Conservation (phyloP, 148 eudicot species). For the Camellia lanceoleosa region DNA sequence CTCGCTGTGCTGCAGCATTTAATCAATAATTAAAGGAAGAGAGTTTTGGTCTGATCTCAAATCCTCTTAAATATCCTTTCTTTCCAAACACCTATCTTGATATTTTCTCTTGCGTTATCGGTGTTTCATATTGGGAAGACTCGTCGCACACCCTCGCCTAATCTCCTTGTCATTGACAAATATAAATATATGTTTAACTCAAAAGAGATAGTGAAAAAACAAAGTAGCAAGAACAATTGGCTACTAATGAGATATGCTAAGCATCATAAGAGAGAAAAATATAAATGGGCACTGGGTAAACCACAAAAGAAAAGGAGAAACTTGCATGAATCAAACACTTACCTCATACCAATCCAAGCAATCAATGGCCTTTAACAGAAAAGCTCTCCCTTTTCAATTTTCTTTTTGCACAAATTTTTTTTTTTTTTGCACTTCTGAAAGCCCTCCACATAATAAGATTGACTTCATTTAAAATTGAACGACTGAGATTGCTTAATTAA, state of each 20-base stretch:
- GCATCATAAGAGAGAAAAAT: not conserved
- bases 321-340: constrained; percentile 21
- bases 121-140: no score
- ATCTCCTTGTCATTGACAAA: no score
- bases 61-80: no score
- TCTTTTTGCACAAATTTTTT: constrained; percentile 29
- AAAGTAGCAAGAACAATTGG: not conserved
- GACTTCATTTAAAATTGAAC: no score
- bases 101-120: no score
- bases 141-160: no score
- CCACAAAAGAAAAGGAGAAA: not conserved
- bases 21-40: no score
- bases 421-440: constrained; percentile 44
- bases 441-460: constrained; percentile 70
- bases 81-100: no score
- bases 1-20: no score
- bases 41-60: no score
- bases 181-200: not conserved
- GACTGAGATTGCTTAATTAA: no score
- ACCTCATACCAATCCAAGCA: constrained; percentile 99
- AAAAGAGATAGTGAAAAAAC: not conserved
- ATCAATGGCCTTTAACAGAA: constrained; percentile 72
- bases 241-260: not conserved
- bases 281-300: not conserved
- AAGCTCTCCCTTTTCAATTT: constrained; percentile 38